Evolutionary conservation across 768 basidiomycete species (phyloP), one percentile per base, ranked within the genome.

Genomic region (Arthromyces matolae): DNA sequence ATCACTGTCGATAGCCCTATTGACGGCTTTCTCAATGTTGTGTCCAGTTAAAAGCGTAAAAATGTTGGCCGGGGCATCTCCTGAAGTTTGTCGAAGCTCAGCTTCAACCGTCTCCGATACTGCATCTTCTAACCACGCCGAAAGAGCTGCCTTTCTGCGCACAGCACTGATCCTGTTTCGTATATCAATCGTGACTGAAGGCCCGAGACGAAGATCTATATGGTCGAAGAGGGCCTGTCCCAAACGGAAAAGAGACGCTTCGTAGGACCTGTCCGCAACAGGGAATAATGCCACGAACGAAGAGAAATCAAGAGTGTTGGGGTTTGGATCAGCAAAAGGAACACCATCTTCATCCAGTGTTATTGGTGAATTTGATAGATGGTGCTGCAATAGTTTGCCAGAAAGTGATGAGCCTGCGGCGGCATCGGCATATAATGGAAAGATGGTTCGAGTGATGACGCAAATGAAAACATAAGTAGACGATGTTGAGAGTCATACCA

Each of bases 171-270:
- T 69, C 12, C 83, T 80, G 54, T 81, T 76, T 19, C 80, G 76
- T 32, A 88, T 71, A 46, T 88, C 83, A 7, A 76, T 76, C 2
- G 80, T 74, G 33, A 82, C 73, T 6, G 73, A 67, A 18, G 67
- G 68, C 18, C 67, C 75, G 0, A 94, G 69, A 13, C 71, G 71
- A 24, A 89, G 77, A 52, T 87, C 78, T 39, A 95, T 77, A 16
- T 79, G 77, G 65, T 98, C 96, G 60, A 97, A 99, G 1, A 99
- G 72, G 1, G 90, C 89, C 16, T 78, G 78, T 3, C 90, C 93
- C 1, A 98, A 81, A n/a, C 87, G 84, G 72, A 93, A 97, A 29
- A 97, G 64, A 7, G 76, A 76, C 1, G 92, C 88, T 57, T 92
- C 86, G 53, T 79, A 79, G 0, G 86, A 80, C 6, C 72, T 71